A percentile compares a stretch with the other conserved stretches of the same genome.
These are phyloP conservation scores for Lachnellula subtilissima DNA, from an alignment of 2,329 filamentous ascomycete species.

Conservation along the genomic window DNA sequence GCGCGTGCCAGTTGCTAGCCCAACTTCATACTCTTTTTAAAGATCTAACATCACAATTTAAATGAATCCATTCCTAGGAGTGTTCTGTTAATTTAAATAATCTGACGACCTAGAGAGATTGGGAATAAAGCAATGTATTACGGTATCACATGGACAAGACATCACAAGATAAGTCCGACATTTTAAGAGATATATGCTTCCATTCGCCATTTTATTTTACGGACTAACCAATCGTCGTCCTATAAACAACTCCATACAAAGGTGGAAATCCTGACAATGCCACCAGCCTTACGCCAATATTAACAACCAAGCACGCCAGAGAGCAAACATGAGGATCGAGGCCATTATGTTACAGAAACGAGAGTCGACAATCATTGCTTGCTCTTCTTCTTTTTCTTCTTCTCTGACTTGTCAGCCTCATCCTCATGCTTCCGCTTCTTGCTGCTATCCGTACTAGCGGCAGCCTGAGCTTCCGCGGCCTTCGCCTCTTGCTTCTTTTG, in stretches of 20 bases:
- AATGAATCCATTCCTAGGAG: no score
- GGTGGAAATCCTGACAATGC: conserved; percentile 5
- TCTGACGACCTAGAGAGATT: no score
- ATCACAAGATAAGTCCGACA: no score
- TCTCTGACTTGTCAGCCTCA: conserved; percentile 53
- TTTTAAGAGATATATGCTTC: background rate
- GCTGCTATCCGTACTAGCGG: conserved; percentile 37
- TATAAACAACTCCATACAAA: conserved; percentile 8
- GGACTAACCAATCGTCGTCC: background rate
- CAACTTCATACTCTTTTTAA: no score
- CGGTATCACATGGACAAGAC: no score
- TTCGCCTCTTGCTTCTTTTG: conserved; percentile 56
- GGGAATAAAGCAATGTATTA: no score
- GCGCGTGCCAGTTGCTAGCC: background rate
- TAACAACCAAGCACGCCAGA: conserved; percentile 8
- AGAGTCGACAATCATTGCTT: conserved; percentile 25
- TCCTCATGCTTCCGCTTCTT: conserved; percentile 68
- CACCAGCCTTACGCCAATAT: conserved; percentile 10
- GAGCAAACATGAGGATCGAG: conserved; percentile 3
- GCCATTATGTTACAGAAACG: conserved; percentile 24
- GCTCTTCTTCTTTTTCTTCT: conserved; percentile 54
- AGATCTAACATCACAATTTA: no score
- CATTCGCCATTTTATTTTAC: conserved; percentile 1
- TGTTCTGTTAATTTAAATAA: no score
- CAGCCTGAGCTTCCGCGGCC: conserved; percentile 38